These are phyloP conservation scores for Starmerella apicola DNA, from an alignment of 805 yeast genomes.

Conservation along the genomic window DNA sequence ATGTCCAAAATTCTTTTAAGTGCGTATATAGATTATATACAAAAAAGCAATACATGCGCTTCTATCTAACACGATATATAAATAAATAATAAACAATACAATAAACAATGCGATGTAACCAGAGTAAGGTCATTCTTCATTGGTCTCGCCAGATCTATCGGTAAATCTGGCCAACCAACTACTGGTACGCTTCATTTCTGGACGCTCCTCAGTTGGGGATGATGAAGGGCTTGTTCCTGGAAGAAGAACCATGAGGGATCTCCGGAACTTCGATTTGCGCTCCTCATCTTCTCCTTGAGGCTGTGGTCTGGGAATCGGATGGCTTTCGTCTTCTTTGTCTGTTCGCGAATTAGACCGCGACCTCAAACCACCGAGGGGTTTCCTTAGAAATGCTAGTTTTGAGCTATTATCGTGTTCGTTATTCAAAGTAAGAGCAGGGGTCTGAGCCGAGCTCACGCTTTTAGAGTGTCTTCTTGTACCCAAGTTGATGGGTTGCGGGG, in stretches of 20 bases:
- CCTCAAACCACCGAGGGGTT: too few species aligned
- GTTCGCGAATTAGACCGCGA: conserved; percentile 7
- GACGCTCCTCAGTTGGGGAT: conserved; percentile 1
- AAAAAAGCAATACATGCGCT: too few species aligned
- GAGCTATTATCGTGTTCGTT: conserved; percentile 1
- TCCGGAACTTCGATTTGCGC: conserved; percentile 17
- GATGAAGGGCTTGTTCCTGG: conserved; percentile 3
- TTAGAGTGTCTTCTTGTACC: conserved; percentile 23
- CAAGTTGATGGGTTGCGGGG: background rate
- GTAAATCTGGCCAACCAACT: conserved; percentile 10
- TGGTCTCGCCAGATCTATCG: too few species aligned
- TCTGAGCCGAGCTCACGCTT: conserved; percentile 23
- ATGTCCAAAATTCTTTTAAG: too few species aligned
- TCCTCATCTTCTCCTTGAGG: conserved; percentile 12
- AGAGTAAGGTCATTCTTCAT: too few species aligned
- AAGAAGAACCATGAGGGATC: conserved; percentile 17
- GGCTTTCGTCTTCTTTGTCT: background rate
- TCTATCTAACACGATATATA: too few species aligned
- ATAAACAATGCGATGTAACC: too few species aligned
- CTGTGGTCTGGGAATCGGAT: conserved; percentile 6
- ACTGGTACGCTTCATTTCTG: conserved; percentile 10
- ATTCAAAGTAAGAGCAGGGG: conserved; percentile 9
- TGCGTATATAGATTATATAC: too few species aligned
- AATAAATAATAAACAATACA: too few species aligned
- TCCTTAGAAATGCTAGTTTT: conserved; percentile 10